Evolutionary conservation across 768 basidiomycete genomes (phyloP).

Genomic region (Chalciporus pseudorubinellus): DNA sequence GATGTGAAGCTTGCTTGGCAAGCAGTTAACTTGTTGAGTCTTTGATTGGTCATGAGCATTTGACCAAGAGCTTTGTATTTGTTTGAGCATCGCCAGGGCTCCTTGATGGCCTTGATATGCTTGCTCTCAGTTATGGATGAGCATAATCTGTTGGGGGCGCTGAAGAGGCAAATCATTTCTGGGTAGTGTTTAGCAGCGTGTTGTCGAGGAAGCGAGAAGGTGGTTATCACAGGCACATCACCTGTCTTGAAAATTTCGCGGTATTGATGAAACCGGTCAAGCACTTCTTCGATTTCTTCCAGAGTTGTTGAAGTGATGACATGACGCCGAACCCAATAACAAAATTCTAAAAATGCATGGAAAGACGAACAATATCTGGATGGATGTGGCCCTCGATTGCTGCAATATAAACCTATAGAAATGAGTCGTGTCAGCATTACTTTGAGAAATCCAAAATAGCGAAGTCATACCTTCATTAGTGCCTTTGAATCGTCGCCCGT

Average conservation of each 20-base stretch:
- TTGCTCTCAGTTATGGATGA: no score
- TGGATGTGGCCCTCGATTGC: slow-evolving; percentile 25
- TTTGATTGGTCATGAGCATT: slow-evolving; percentile 30
- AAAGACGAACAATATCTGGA: slow-evolving; percentile 14
- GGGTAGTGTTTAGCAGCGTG: no score
- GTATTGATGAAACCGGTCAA: slow-evolving; percentile 22
- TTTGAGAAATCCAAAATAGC: no score
- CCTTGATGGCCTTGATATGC: no score
- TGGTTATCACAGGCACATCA: slow-evolving; percentile 11
- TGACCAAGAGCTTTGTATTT: slow-evolving; percentile 21
- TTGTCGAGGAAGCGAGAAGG: slow-evolving; percentile 30
- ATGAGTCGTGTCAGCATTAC: no score
- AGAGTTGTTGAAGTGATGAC: slow-evolving; percentile 21
- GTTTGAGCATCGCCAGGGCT: slow-evolving; percentile 32
- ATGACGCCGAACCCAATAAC: slow-evolving; percentile 26
- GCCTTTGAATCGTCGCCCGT: slow-evolving; percentile 39
- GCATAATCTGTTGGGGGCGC: no score
- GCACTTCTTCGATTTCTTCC: slow-evolving; percentile 10
- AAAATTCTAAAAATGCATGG: slow-evolving; percentile 28
- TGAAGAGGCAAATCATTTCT: no score
- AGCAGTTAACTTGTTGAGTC: slow-evolving; percentile 27
- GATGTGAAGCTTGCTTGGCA: slow-evolving; percentile 15
- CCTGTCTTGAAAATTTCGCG: slow-evolving; percentile 13
- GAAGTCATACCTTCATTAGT: slow-evolving; percentile 41
- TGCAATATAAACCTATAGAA: slow-evolving; percentile 31